Evolutionary conservation across 2,329 filamentous ascomycete species (phyloP).

Genomic region (Colletotrichum lini): DNA sequence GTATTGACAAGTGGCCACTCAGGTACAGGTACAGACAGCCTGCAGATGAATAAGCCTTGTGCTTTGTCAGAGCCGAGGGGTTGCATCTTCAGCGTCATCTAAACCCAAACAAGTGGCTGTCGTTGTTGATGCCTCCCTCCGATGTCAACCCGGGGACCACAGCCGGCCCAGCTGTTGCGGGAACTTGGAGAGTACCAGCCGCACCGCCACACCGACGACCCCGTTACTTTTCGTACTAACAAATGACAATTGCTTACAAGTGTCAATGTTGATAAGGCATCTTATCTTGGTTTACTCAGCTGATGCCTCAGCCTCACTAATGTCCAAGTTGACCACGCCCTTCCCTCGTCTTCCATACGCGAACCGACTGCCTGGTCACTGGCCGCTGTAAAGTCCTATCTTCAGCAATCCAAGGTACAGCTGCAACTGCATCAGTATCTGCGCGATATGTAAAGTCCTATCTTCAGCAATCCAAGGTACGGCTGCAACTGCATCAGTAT

Average conservation of each 20-base stretch:
- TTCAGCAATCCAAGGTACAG: not conserved
- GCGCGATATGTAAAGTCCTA: not conserved
- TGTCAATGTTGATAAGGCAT: slow-evolving; percentile 29
- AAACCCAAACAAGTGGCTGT: slow-evolving; percentile 18
- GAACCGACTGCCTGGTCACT: not conserved
- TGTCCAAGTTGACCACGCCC: not conserved
- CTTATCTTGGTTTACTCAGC: slow-evolving; percentile 21
- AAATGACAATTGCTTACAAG: slow-evolving; percentile 18
- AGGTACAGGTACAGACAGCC: not conserved
- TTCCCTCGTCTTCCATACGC: slow-evolving; percentile 36
- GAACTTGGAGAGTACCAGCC: too few relatives aligned
- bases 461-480: not conserved
- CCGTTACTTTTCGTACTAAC: slow-evolving; percentile 9
- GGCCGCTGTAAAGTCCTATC: slow-evolving; percentile 1
- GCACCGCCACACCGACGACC: slow-evolving; percentile 27
- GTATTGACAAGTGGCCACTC: not conserved
- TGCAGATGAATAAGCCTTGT: too few relatives aligned
- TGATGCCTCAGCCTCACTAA: slow-evolving; percentile 24
- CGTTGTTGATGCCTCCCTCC: not conserved
- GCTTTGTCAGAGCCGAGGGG: not conserved
- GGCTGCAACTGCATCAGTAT: not conserved
- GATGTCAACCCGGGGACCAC: not conserved
- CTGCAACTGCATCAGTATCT: not conserved
- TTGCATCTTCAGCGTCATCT: slow-evolving; percentile 13
- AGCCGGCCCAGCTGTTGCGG: not conserved